These are phyloP conservation scores for Tulasnella sp. DNA, from an alignment of 768 basidiomycete genomes.

Conservation along the genomic window DNA sequence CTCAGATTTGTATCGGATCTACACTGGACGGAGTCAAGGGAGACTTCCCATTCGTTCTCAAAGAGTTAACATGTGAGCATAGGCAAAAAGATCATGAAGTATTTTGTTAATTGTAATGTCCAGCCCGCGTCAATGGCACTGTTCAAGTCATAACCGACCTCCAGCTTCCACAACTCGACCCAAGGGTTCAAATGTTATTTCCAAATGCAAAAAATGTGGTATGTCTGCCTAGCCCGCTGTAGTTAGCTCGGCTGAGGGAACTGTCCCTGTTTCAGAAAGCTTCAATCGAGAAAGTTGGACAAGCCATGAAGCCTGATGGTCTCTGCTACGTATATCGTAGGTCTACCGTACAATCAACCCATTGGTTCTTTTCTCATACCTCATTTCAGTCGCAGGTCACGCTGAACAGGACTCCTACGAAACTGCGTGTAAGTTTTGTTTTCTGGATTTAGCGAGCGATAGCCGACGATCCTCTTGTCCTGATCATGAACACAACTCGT, in stretches of 20 bases:
- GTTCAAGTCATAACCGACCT: neutral
- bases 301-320: neutral
- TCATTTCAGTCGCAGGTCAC: neutral
- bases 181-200: neutral
- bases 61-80: neutral
- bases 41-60: neutral
- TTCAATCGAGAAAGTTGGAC: neutral
- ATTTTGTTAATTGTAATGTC: neutral
- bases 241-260: neutral
- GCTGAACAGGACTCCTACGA: neutral
- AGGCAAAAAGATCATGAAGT: neutral
- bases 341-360: neutral
- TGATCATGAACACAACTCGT: neutral
- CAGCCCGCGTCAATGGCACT: neutral
- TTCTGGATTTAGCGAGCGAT: neutral
- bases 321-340: neutral
- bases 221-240: neutral
- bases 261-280: neutral
- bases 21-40: neutral
- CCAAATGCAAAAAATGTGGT: neutral
- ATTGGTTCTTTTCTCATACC: neutral
- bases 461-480: neutral
- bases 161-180: neutral
- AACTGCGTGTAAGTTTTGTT: neutral
- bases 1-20: neutral